Conservation (phyloP, 176 grass and related monocot species). For the Eragrostis nindensis region DNA sequence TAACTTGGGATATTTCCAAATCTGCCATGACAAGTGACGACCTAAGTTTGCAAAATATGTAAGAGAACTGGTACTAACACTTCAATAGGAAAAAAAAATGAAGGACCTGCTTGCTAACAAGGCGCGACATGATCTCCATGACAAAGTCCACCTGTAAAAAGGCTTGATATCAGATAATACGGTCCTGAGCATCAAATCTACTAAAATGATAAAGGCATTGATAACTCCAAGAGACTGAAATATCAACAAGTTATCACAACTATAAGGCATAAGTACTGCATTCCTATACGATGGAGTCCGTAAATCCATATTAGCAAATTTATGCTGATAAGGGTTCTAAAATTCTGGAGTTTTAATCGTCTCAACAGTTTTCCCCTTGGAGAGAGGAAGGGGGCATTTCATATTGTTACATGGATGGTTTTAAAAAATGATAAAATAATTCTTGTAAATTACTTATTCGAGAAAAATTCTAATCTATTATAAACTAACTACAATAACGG, state of each 20-base stretch:
- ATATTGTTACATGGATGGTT: not conserved
- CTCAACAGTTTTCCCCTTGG: not conserved
- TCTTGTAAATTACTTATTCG: not conserved
- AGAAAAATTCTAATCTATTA: slow-evolving; percentile 5
- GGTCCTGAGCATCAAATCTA: slow-evolving; percentile 6
- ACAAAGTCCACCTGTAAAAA: slow-evolving; percentile 86
- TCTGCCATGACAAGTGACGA: slow-evolving; percentile 53
- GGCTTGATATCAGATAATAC: slow-evolving; percentile 23
- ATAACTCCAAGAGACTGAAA: not conserved
- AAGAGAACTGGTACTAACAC: slow-evolving; percentile 1
- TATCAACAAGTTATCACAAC: slow-evolving; percentile 9
- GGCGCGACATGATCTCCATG: slow-evolving; percentile 91
- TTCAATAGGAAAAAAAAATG: not conserved
- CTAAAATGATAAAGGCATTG: slow-evolving; percentile 19
- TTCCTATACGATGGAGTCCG: not conserved
- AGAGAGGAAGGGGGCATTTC: not conserved
- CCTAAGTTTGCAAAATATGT: slow-evolving; percentile 23
- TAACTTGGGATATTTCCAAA: slow-evolving; percentile 98
- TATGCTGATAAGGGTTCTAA: not conserved
- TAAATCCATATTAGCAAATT: slow-evolving; percentile 14
- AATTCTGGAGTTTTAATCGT: not conserved
- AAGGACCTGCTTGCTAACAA: slow-evolving; percentile 87
- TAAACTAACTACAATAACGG: not conserved
- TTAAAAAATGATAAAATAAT: not conserved
- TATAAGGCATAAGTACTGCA: not conserved